These are phyloP conservation scores for Ceratobasidium sp. DNA, from an alignment of 1,284 basidiomycete species.

Conservation along the genomic window DNA sequence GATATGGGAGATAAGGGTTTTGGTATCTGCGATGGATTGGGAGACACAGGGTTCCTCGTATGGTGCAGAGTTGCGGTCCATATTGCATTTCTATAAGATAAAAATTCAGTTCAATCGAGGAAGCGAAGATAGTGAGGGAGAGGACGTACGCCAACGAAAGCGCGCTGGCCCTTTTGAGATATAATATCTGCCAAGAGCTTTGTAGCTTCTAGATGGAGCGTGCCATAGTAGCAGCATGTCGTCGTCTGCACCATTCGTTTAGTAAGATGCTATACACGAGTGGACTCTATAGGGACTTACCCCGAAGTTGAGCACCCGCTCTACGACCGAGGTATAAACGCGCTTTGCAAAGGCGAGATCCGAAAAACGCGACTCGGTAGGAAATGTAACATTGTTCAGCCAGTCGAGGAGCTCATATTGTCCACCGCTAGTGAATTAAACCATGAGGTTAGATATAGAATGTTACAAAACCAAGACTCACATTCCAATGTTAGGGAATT, in stretches of 20 bases:
- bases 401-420: slow-evolving; percentile 91
- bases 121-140: not conserved
- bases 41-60: slow-evolving; percentile 79
- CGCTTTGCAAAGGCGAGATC: slow-evolving; percentile 78
- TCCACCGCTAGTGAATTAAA: slow-evolving; percentile 67
- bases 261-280: slow-evolving; percentile 10
- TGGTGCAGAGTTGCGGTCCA: slow-evolving; percentile 82
- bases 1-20: slow-evolving; percentile 78
- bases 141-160: slow-evolving; percentile 79
- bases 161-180: slow-evolving; percentile 81
- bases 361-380: slow-evolving; percentile 85
- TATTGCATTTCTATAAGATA: slow-evolving; percentile 85
- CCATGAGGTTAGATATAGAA: not conserved
- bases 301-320: slow-evolving; percentile 79
- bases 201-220: slow-evolving; percentile 84
- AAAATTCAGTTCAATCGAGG: slow-evolving; percentile 46
- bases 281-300: slow-evolving; percentile 64
- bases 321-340: slow-evolving; percentile 81
- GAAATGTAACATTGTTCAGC: slow-evolving; percentile 90
- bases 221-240: slow-evolving; percentile 93
- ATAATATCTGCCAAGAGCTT: slow-evolving; percentile 85
- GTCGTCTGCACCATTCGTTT: slow-evolving; percentile 75
- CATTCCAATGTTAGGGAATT: slow-evolving; percentile 87
- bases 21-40: slow-evolving; percentile 72
- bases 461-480: slow-evolving; percentile 56